Evolutionary conservation across 495 filamentous ascomycete species (phyloP), one percentile per base, ranked within the genome.

Genomic region (Aspergillus funiculosus): DNA sequence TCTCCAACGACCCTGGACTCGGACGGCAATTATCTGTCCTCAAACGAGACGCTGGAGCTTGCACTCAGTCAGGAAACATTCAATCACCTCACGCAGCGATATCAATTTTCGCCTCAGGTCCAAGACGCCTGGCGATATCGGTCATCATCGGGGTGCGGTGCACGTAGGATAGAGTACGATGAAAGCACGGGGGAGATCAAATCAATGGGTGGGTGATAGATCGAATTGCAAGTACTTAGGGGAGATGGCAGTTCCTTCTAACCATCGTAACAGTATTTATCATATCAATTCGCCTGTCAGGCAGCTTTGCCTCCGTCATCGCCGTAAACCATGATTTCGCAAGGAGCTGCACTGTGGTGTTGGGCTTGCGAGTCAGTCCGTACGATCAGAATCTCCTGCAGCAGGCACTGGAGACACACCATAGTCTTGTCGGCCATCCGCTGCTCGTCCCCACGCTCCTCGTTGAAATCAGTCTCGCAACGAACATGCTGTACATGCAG

Each of bases 231-330:
- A n/a, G n/a, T n/a, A n/a, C n/a, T n/a, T n/a, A n/a, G n/a, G n/a
- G n/a, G n/a, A 38, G n/a, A 28, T 28, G 26, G 3, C 1, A n/a
- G 26, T 28, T 28, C 8, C n/a, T 28, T n/a, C n/a, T 1, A 28
- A 28, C 26, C 9, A 20, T 11, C 34, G 18, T n/a, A 8, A 18
- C 13, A 46, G 43, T 26, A 10, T 50, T 50, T 18, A 35, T 36
- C 11, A 24, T 50, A 11, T 43, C 47, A 8, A 38, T 50, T 10
- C 47, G 39, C 1, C 25, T 50, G 0, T 50, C 38, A 1, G 39
- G 47, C 7, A 50, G 47, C 32, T 50, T 50, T 15, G 39, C 47
- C 3, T 50, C 47, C 0, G 31, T 50, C 2, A 43, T 50, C 18
- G 32, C 30, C 4, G 30, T 50, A 13, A 27, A 50, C 21, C 47